Evolutionary conservation across 2,329 filamentous ascomycete genomes (phyloP), one percentile per base, ranked within the genome.

Genomic region (Venturiaceae sp.): DNA sequence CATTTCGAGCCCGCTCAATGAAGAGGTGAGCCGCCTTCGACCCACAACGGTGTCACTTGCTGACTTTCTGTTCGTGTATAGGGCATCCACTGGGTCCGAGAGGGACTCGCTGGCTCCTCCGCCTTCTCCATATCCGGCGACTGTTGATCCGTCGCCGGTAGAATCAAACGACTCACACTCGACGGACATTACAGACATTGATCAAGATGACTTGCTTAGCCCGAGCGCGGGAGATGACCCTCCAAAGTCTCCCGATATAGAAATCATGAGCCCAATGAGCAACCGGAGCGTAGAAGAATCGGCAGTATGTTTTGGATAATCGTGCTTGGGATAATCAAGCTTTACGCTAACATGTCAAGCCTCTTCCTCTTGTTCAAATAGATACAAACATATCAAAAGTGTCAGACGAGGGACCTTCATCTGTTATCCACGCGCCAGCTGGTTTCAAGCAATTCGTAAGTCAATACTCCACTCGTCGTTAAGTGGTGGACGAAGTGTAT

Each of bases 341-440:
- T 41, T 28, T 16, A 33, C 14, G 26, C 44, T 50, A 50, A 60
- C 23, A 53, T 66, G 53, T n/a, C 3, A 53, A 53, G 52, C 52
- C 52, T 13, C 30, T 37, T 28, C 52, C 52, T 37, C 58, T 59
- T 19, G 68, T 67, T 32, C 74, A 72, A 67, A 71, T 81, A 53
- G 72, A 80, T 62, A 82, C 77, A 7, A 65, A 70, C 32, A 63
- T 77, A 19, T 62, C 67, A 30, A 69, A 73, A 66, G 86, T 69
- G 75, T 80, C 81, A 26, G 85, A 84, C 61, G 90, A 95, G 63
- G 90, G 92, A 64, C 86, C 90, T 26, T 81, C 90, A 57, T 96
- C 92, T 1, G 92, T 95, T 58, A 96, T 96, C 64, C 92, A 96
- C 77, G 90, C 89, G 16, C 91, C 92, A 0, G 80, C 90, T 63